Conservation (phyloP, 2,329 filamentous ascomycete species). For the Diplodia scrobiculata region DNA sequence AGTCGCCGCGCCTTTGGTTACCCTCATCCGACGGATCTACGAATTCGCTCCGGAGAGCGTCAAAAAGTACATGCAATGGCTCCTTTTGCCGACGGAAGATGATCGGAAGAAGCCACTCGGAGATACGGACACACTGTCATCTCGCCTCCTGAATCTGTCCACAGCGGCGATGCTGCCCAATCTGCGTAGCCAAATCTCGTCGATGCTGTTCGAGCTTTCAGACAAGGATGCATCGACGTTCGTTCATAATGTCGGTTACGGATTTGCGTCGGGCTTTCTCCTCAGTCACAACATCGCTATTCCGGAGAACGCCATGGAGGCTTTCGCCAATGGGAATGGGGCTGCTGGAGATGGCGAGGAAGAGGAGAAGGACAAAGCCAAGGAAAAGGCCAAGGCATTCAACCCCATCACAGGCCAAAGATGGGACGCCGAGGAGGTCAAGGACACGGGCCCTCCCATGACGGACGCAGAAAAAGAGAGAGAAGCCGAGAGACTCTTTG, state of each 20-base stretch:
- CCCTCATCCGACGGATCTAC: constrained; percentile 71
- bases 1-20: constrained; percentile 70
- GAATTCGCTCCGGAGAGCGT: constrained; percentile 66
- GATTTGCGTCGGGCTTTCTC: constrained; percentile 87
- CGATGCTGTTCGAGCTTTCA: constrained; percentile 84
- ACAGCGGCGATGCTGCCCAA: constrained; percentile 71
- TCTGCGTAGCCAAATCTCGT: constrained; percentile 72
- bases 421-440: constrained; percentile 63
- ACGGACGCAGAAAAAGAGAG: constrained; percentile 87
- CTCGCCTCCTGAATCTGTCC: constrained; percentile 74
- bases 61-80: constrained; percentile 63
- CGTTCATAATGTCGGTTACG: constrained; percentile 90
- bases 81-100: constrained; percentile 72
- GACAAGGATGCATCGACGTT: constrained; percentile 77
- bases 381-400: constrained; percentile 48
- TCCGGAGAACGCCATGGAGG: constrained; percentile 65
- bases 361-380: constrained; percentile 31
- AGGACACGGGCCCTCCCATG: constrained; percentile 69
- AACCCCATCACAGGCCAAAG: constrained; percentile 90
- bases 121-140: constrained; percentile 70
- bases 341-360: not conserved
- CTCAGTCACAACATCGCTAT: constrained; percentile 80
- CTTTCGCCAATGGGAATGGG: constrained; percentile 45
- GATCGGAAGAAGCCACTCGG: constrained; percentile 80
- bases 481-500: constrained; percentile 86